A percentile compares a stretch with the other conserved stretches of the same genome.
Evolutionary conservation across 1,284 basidiomycete species (phyloP).

Genomic region (Naganishia sp.): DNA sequence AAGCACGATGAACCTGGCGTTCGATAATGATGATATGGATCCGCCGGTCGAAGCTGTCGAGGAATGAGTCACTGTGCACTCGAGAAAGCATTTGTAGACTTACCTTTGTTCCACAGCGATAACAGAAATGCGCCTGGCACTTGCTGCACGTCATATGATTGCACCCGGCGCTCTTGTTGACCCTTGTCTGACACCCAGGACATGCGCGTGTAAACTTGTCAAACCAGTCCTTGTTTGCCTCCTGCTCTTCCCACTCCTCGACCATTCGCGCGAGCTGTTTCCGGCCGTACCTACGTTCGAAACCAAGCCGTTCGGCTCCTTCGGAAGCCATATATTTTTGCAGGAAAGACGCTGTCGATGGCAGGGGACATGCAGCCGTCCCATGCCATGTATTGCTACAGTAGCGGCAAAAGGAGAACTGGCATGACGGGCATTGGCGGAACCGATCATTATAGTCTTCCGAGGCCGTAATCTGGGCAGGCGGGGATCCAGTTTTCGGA

Average conservation of each 20-base stretch:
- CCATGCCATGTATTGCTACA: constrained; percentile 33
- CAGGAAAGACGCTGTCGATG: constrained; percentile 42
- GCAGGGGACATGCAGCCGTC: constrained; percentile 42
- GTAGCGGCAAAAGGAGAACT: constrained; percentile 35
- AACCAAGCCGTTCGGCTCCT: constrained; percentile 37
- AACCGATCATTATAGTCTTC: constrained; percentile 32
- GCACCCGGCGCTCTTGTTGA: constrained; percentile 52
- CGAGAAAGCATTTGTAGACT: constrained; percentile 12
- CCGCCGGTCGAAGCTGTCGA: constrained; percentile 39
- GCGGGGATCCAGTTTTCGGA: constrained; percentile 2
- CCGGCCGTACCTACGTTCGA: constrained; percentile 45
- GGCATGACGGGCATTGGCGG: constrained; percentile 32
- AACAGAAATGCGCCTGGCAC: constrained; percentile 49
- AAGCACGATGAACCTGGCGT: constrained; percentile 44
- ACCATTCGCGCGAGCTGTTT: constrained; percentile 47
- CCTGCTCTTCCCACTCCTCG: constrained; percentile 43
- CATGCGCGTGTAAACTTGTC: constrained; percentile 46
- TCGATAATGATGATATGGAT: constrained; percentile 50
- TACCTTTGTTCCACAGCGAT: constrained; percentile 47
- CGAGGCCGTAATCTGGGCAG: not conserved
- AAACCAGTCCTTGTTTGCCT: constrained; percentile 49
- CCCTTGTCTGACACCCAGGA: constrained; percentile 48
- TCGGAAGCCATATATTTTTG: constrained; percentile 46
- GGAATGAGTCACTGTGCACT: not conserved
- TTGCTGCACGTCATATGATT: constrained; percentile 52